Conservation (phyloP, 2,329 filamentous ascomycete species). For the Cadophora sp. region DNA sequence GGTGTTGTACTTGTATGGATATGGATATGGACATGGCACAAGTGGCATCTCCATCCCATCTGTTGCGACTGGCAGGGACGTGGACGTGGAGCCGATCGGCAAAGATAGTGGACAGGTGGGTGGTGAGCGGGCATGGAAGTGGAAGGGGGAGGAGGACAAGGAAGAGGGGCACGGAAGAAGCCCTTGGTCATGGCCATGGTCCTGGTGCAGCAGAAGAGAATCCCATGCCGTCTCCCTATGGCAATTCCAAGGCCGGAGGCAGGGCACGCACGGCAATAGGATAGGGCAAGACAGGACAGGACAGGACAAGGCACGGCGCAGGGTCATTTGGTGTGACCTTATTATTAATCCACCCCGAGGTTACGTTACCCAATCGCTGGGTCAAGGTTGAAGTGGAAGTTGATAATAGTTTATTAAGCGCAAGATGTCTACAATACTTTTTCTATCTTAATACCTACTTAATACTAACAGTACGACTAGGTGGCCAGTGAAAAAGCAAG, state of each 20-base stretch:
- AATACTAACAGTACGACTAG: too few species aligned
- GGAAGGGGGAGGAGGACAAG: background rate
- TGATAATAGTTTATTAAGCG: too few species aligned
- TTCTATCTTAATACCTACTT: too few species aligned
- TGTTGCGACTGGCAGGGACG: background rate
- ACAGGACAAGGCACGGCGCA: background rate
- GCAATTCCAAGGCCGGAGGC: too few species aligned
- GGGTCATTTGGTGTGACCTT: background rate
- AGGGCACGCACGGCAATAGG: too few species aligned
- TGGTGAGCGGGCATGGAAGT: too few species aligned
- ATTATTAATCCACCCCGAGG: background rate
- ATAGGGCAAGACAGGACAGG: background rate
- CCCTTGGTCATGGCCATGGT: background rate
- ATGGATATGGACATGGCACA: background rate
- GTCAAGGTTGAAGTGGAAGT: background rate
- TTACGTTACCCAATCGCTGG: background rate
- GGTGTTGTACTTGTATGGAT: background rate
- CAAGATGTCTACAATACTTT: too few species aligned
- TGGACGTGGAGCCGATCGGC: conserved; percentile 1
- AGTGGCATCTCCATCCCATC: conserved; percentile 4
- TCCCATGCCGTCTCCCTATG: background rate
- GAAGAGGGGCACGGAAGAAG: conserved; percentile 5
- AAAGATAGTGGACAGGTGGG: background rate
- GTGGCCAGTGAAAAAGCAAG: too few species aligned
- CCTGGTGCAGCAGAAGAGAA: background rate